A percentile compares a stretch with the other conserved stretches of the same genome.
Evolutionary conservation across 768 basidiomycete species (phyloP).

Genomic region (Botryobasidium botryosum): DNA sequence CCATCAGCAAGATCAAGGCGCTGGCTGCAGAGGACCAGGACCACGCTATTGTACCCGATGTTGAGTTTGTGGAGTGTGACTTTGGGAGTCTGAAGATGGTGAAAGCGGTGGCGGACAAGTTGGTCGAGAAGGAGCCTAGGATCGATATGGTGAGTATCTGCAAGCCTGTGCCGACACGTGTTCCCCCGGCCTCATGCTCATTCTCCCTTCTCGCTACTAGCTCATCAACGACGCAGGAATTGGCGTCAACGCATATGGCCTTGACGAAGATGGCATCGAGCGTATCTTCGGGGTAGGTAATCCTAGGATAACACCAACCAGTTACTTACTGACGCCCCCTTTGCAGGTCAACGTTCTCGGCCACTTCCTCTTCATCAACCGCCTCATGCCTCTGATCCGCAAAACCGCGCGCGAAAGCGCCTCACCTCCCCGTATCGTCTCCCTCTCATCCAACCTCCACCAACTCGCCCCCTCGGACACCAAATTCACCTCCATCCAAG

Average conservation of each 20-base stretch:
- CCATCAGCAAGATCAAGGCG: slow-evolving; percentile 14
- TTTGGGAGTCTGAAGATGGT: slow-evolving; percentile 13
- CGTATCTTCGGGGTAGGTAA: slow-evolving; percentile 11
- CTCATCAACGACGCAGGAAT: slow-evolving; percentile 19
- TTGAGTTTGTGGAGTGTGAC: neutral
- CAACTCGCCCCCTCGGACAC: slow-evolving; percentile 20
- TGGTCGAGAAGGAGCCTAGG: slow-evolving; percentile 12
- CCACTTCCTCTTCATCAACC: slow-evolving; percentile 28
- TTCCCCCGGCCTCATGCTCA: neutral
- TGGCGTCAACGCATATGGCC: slow-evolving; percentile 18
- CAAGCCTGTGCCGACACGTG: neutral
- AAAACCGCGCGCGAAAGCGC: slow-evolving; percentile 19
- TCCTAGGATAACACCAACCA: neutral
- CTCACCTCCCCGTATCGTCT: slow-evolving; percentile 24
- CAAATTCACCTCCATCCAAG: slow-evolving; percentile 23
- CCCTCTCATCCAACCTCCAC: slow-evolving; percentile 26
- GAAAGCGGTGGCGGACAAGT: slow-evolving; percentile 17
- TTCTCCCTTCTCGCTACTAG: slow-evolving; percentile 9
- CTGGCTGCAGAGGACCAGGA: slow-evolving; percentile 7
- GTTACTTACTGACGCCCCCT: neutral
- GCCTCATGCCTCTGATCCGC: slow-evolving; percentile 24
- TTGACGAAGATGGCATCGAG: slow-evolving; percentile 17
- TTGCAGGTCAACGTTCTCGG: slow-evolving; percentile 22
- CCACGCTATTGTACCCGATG: slow-evolving; percentile 5
- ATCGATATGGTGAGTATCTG: slow-evolving; percentile 13